phyloP scores from a whole-genome alignment of 345 rosid species.

The Aquilaria malaccensis region DNA sequence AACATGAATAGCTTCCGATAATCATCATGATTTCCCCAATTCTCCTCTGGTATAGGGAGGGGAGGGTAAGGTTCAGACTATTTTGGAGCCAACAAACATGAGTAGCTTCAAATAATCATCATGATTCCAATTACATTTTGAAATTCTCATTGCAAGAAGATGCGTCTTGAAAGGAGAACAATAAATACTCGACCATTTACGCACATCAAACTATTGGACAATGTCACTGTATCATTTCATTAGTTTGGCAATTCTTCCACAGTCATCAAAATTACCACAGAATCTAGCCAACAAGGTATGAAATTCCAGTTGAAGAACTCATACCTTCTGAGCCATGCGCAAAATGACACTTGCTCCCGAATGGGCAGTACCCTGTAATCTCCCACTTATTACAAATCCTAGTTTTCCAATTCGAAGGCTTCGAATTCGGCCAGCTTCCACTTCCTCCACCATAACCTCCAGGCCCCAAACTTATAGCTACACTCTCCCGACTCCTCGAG shows the following conservation, averaged over 20 bases:
- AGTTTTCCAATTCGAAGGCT: conserved; percentile 94
- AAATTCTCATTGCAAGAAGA: no score
- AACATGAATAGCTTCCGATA: no score
- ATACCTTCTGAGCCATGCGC: conserved; percentile 86
- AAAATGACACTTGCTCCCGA: conserved; percentile 87
- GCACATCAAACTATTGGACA: no score
- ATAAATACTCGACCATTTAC: no score
- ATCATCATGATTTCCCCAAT: no score
- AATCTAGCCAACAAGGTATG: no score
- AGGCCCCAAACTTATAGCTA: conserved; percentile 82
- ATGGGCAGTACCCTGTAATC: conserved; percentile 82
- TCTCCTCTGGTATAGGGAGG: no score
- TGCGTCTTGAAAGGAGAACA: no score
- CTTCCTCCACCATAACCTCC: conserved; percentile 57
- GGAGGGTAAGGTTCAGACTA: no score
- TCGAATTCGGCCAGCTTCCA: conserved; percentile 33
- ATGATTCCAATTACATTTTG: no score
- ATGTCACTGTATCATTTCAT: no score
- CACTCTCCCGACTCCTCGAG: conserved; percentile 80
- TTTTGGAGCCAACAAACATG: background rate
- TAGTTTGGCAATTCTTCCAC: no score
- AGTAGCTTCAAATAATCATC: background rate
- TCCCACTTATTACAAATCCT: conserved; percentile 94
- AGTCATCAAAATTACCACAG: background rate
- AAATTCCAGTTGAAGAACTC: background rate